Conservation (phyloP, 148 eudicot species). For the Vaccinium corymbosum region DNA sequence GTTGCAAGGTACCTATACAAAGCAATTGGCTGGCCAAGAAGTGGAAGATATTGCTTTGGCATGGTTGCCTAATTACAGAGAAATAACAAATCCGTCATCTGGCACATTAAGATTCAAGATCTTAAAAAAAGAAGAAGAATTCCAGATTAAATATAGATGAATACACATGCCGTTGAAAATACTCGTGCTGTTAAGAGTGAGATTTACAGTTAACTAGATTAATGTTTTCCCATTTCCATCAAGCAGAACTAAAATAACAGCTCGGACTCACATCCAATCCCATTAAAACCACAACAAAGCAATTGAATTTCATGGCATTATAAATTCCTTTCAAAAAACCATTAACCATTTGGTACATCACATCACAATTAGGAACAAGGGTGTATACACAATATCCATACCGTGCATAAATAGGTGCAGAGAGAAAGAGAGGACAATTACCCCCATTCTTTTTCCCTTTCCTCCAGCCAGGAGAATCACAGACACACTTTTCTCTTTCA, state of each 20-base stretch:
- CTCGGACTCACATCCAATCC: not conserved
- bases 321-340: not conserved
- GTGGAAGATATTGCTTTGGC: constrained; percentile 99
- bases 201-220: not conserved
- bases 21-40: constrained; percentile 89
- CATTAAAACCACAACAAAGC: not conserved
- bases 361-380: not conserved
- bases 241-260: constrained; percentile 2
- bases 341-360: not conserved
- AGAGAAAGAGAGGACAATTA: constrained; percentile 29
- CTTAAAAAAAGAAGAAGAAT: constrained; percentile 8
- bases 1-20: constrained; percentile 65
- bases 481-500: constrained; percentile 79
- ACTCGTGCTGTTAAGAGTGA: not conserved
- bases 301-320: not conserved
- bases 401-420: not conserved
- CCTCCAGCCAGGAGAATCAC: constrained; percentile 96
- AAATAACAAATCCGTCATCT: constrained; percentile 33
- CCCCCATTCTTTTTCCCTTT: constrained; percentile 91
- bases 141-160: not conserved
- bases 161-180: not conserved
- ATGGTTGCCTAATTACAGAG: constrained; percentile 74
- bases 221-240: not conserved
- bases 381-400: not conserved
- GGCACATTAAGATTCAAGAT: constrained; percentile 19